phyloP scores from a whole-genome alignment of 2,329 filamentous ascomycete genomes.

The Aspergillus arachidicola region DNA sequence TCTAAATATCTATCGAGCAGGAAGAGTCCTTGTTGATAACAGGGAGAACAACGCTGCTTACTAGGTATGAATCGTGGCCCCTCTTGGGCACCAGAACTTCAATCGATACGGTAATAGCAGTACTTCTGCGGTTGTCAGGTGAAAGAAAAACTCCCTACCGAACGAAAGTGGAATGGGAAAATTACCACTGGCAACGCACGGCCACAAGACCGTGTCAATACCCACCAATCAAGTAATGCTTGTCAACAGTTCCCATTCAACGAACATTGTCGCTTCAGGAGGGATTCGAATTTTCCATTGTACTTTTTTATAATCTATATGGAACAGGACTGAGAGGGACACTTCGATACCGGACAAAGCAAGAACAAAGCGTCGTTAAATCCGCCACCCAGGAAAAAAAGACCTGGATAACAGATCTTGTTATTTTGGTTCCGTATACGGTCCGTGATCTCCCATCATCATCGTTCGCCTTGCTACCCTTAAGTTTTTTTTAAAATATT shows the following conservation, averaged over 20 bases:
- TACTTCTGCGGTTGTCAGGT: neutral
- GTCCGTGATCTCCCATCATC: neutral
- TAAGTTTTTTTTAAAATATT: neutral
- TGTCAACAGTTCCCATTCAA: neutral
- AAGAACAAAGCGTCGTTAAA: neutral
- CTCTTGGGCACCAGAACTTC: neutral
- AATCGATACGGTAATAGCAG: no score
- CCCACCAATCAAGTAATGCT: neutral
- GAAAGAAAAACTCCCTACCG: neutral
- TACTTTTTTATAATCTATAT: neutral
- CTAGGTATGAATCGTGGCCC: neutral
- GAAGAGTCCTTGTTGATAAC: neutral
- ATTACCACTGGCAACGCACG: neutral
- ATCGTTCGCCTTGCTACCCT: neutral
- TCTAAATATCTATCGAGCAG: neutral
- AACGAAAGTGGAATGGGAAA: neutral
- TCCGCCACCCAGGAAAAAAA: neutral
- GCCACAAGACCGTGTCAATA: neutral
- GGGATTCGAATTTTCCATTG: neutral
- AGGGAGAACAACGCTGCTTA: neutral
- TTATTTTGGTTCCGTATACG: neutral
- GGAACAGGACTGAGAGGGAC: neutral
- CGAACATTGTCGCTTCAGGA: neutral
- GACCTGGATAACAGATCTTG: neutral
- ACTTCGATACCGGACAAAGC: neutral